Evolutionary conservation across 768 basidiomycete species (phyloP), one percentile per base, ranked within the genome.

Genomic region (button mushroom (Agaricus bisporus)): DNA sequence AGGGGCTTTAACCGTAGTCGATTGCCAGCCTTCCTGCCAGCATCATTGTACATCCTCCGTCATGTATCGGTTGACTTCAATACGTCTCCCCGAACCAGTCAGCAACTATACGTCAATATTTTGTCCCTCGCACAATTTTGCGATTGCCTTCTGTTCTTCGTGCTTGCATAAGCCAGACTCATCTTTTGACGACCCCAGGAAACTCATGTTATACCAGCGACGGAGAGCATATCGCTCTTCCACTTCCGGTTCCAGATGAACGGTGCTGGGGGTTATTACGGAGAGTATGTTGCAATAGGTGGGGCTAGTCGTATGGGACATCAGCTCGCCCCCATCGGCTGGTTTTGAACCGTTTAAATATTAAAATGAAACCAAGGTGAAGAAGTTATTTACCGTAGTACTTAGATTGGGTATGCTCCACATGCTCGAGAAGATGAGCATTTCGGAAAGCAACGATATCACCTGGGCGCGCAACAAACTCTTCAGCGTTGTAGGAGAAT

Each of bases 401-500:
- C 22, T 22, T 22, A 4, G 22, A 22, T 22, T 22, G 22, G 22
- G 22, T 22, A 22, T 4, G 22, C 22, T 22, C 22, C 22, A 22
- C 22, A 22, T 22, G 58, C 32, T 98, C 95, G 22, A 90, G 84
- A 36, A 98, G 88, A 66, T 87, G 91, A 58, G 91, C 91, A 20
- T 90, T 87, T 70, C 95, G 95, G 78, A 95, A 91, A 2, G 95
- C 95, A 58, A 95, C 78, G 29, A 98, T 85, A 6, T 89, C 82
- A 43, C 76, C 75, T 12, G 77, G 73, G 18, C 72, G 68, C 5
- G 76, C 70, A 14, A 68, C 65, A 66, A 83, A 97, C 32, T 79
- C 77, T 65, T 97, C 92, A 0, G 95, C 95, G 66, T 91, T 88
- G 66, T 89, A 92, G 20, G 94, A 95, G 95, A 97, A 99, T 29